Conservation (phyloP, 768 basidiomycete species). For the Boletus pseudopeckii region DNA sequence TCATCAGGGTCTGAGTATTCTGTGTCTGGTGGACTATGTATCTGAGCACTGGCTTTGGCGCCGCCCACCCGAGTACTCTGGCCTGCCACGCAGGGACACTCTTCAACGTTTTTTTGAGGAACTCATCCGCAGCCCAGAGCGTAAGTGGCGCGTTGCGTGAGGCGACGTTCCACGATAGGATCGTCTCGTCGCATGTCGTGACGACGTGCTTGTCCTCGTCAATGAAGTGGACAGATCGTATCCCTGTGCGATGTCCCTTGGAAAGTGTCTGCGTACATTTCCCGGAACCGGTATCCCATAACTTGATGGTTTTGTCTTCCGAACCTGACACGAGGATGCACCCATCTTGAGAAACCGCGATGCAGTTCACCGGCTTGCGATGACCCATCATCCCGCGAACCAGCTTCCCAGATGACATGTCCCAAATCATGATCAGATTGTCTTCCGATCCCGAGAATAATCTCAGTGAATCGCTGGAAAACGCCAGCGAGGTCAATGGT, state of each 20-base stretch:
- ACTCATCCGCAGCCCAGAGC: background rate
- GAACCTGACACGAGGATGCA: slow-evolving; percentile 20
- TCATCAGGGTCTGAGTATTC: background rate
- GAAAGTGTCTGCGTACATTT: slow-evolving; percentile 12
- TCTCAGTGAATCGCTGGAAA: slow-evolving; percentile 16
- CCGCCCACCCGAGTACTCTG: slow-evolving; percentile 3
- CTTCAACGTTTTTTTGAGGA: background rate
- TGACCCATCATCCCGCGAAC: slow-evolving; percentile 11
- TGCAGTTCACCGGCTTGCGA: slow-evolving; percentile 7
- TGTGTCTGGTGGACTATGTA: background rate
- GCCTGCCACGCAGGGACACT: slow-evolving; percentile 2
- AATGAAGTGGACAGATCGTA: slow-evolving; percentile 16
- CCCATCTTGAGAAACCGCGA: slow-evolving; percentile 22
- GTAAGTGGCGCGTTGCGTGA: background rate
- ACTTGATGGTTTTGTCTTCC: slow-evolving; percentile 21
- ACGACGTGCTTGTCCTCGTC: slow-evolving; percentile 9
- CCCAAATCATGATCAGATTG: slow-evolving; percentile 23
- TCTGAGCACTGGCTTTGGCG: slow-evolving; percentile 1
- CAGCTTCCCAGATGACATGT: slow-evolving; percentile 12
- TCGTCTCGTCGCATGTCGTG: slow-evolving; percentile 1
- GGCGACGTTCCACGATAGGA: slow-evolving; percentile 8
- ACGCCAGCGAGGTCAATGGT: slow-evolving; percentile 17
- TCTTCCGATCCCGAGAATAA: slow-evolving; percentile 27
- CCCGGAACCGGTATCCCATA: slow-evolving; percentile 22
- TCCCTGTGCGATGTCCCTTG: slow-evolving; percentile 6